A percentile compares a stretch with the other conserved stretches of the same genome.
Conservation (phyloP, 1,284 basidiomycete genomes). For the Cronartium quercuum region DNA sequence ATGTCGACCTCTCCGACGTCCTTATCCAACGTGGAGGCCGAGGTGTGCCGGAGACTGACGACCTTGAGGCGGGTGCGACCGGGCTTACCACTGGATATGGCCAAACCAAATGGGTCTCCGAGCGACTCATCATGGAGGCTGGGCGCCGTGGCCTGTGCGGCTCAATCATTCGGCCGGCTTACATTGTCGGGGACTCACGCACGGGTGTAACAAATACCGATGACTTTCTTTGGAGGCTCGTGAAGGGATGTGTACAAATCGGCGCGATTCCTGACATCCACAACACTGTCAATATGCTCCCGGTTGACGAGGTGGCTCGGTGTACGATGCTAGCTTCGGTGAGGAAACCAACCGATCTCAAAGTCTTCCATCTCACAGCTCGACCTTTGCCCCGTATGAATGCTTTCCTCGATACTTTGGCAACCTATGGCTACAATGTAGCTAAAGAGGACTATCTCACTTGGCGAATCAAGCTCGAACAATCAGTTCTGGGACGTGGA, state of each 20-base stretch:
- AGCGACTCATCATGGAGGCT: constrained; percentile 86
- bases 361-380: constrained; percentile 82
- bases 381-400: constrained; percentile 85
- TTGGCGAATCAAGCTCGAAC: constrained; percentile 87
- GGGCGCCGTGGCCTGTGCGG: constrained; percentile 78
- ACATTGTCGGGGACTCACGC: constrained; percentile 86
- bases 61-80: constrained; percentile 75
- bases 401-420: constrained; percentile 68
- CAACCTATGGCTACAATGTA: constrained; percentile 73
- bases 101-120: constrained; percentile 97
- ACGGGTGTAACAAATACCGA: constrained; percentile 96
- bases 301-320: constrained; percentile 90
- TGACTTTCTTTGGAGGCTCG: constrained; percentile 96
- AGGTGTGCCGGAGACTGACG: constrained; percentile 80
- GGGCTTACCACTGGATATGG: constrained; percentile 87
- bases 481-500: constrained; percentile 84
- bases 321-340: constrained; percentile 67
- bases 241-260: constrained; percentile 95
- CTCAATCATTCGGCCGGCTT: constrained; percentile 85
- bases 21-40: constrained; percentile 54
- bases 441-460: constrained; percentile 77
- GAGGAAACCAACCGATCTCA: constrained; percentile 51
- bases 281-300: constrained; percentile 97
- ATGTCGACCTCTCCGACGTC: constrained; percentile 77
- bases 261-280: constrained; percentile 95